Evolutionary conservation across 345 rosid genomes (phyloP).

Genomic region (Durio zibethinus): DNA sequence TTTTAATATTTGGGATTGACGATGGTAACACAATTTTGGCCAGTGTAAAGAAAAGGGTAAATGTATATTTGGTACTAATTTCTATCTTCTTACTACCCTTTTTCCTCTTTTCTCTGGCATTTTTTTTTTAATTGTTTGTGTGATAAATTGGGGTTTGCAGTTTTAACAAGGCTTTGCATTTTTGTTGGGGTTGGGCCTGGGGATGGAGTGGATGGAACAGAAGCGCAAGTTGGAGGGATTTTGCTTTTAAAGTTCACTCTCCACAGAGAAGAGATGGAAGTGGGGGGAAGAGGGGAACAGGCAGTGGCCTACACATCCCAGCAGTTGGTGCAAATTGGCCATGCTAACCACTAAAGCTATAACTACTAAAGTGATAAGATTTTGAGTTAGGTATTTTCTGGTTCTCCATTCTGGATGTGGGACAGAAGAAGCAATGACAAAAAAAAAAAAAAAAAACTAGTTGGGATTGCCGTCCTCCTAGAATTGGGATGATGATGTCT

Average conservation of each 20-base stretch:
- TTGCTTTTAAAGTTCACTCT: neutral
- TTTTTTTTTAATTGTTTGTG: neutral
- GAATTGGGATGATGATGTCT: constrained; percentile 19
- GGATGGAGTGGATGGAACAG: neutral
- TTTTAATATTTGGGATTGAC: neutral
- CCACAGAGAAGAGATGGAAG: too few species aligned
- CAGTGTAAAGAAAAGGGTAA: neutral
- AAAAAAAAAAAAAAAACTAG: neutral
- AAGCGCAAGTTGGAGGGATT: neutral
- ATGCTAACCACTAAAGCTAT: constrained; percentile 39
- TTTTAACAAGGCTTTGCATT: too few species aligned
- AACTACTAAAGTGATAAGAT: constrained; percentile 44
- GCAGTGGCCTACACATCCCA: constrained; percentile 36
- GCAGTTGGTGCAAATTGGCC: constrained; percentile 44
- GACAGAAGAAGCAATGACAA: neutral
- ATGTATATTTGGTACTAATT: constrained; percentile 12
- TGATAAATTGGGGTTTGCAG: neutral
- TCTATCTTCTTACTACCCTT: neutral
- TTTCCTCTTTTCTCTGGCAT: too few species aligned
- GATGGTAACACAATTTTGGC: neutral
- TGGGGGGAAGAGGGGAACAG: neutral
- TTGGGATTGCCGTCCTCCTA: constrained; percentile 12
- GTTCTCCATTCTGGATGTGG: constrained; percentile 25
- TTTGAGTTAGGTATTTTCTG: constrained; percentile 41
- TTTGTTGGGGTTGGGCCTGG: too few species aligned